Evolutionary conservation across 139 green algal species (phyloP), one percentile per base, ranked within the genome.

Genomic region (Tetradesmus obliquus): DNA sequence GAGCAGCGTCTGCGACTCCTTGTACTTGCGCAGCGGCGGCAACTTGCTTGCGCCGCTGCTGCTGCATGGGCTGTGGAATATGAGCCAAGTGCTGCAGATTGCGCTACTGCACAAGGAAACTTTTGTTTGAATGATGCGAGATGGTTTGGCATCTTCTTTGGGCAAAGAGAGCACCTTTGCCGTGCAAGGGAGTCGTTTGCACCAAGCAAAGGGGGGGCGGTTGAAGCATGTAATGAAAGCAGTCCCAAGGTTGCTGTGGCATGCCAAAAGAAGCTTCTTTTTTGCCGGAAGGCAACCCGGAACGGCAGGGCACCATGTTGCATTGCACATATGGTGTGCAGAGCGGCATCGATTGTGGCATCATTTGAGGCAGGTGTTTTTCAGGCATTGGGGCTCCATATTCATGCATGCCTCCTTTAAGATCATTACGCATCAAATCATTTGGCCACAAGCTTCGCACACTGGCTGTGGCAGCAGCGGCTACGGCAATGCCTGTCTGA

Each of bases 61-160:
- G 84, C 84, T 96, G 60, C 94, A 96, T 55, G 93, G 88, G 74
- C 71, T 90, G 3, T 96, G 93, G 93, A 96, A 96, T 86, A 79
- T 15, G 2, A 87, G 85, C 60, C 93, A 96, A 84, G 54, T 96
- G 90, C 51, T 92, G 62, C 90, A 84, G 13, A 90, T 96, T 8
- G 87, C 91, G 60, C 45, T 93, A 45, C n/a, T 86, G 9, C 88
- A 88, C 0, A 94, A 95, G 84, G 91, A 96, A 1, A 55, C 51
- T 2, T 95, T 96, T 85, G 92, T 96, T n/a, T 96, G 80, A 94
- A 24, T 24, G 8, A 51, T 88, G 45, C 54, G 7, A 5, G 32
- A 12, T n/a, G 19, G 24, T 12, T 22, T 45, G 12, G 19, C 74
- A 82, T 1, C 12, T 24, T 53, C 12, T 10, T 20, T 12, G 24